phyloP scores from a whole-genome alignment of 495 filamentous ascomycete species.

The Hypoxylon trugodes region DNA sequence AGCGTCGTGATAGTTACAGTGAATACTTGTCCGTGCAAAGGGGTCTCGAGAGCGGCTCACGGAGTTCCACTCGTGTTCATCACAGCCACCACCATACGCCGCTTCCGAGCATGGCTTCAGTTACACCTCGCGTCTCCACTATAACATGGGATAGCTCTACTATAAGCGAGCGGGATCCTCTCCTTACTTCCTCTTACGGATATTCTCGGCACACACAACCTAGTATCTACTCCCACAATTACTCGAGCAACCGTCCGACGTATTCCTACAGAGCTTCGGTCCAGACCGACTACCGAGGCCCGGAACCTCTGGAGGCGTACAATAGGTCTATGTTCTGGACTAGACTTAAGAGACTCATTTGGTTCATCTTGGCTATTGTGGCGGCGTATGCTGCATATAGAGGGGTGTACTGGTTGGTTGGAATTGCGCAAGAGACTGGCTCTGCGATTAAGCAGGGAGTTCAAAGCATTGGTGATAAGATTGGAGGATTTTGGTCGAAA shows the following conservation, averaged over 20 bases:
- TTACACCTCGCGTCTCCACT: too few relatives aligned
- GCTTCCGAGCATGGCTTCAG: not conserved
- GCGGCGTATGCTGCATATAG: slow-evolving; percentile 2
- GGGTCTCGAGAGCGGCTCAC: slow-evolving; percentile 10
- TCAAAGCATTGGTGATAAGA: not conserved
- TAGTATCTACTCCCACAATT: not conserved
- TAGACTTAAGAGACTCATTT: slow-evolving; percentile 15
- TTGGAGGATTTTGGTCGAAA: slow-evolving; percentile 10
- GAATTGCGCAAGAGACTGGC: not conserved
- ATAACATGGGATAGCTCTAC: too few relatives aligned
- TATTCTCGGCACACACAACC: slow-evolving; percentile 2
- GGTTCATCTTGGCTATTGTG: not conserved
- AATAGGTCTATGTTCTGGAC: slow-evolving; percentile 10
- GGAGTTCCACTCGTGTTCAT: slow-evolving; percentile 8
- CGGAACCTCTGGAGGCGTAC: not conserved
- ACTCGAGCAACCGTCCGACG: not conserved
- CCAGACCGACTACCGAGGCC: not conserved
- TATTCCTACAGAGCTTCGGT: not conserved
- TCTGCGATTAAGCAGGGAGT: not conserved
- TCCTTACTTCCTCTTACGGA: slow-evolving; percentile 4
- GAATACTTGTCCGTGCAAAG: slow-evolving; percentile 25
- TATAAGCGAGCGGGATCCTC: slow-evolving; percentile 14
- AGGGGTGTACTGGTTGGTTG: slow-evolving; percentile 1
- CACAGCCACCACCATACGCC: too few relatives aligned
- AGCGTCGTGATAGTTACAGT: slow-evolving; percentile 30